These are phyloP conservation scores for Solanum gracilifrons DNA, from an alignment of 257 asterid species.

Conservation along the genomic window DNA sequence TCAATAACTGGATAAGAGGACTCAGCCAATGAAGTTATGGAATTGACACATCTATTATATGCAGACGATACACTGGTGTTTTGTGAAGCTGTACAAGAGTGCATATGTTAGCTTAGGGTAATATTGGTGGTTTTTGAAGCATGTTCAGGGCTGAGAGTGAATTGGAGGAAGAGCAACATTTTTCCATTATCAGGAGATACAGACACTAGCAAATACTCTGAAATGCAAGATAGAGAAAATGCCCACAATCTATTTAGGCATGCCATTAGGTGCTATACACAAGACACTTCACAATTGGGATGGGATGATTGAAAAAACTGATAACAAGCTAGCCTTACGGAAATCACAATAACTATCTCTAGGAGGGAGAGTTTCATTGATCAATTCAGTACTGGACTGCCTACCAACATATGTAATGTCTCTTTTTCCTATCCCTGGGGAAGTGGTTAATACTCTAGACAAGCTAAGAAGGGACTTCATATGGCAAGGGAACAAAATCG, in stretches of 20 bases:
- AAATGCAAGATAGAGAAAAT: neutral
- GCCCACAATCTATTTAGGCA: neutral
- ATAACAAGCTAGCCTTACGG: neutral
- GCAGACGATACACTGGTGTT: neutral
- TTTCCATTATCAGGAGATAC: neutral
- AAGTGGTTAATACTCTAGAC: neutral
- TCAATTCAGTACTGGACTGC: neutral
- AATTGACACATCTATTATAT: neutral
- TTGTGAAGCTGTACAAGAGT: neutral
- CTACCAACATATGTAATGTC: neutral
- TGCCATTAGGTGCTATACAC: neutral
- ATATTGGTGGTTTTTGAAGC: neutral
- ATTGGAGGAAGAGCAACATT: neutral
- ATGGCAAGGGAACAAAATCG: neutral
- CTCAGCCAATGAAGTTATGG: neutral
- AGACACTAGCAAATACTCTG: neutral
- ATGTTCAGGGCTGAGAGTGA: neutral
- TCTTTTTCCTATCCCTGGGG: neutral
- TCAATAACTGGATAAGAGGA: neutral
- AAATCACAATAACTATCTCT: neutral
- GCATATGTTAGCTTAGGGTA: neutral
- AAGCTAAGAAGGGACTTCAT: neutral
- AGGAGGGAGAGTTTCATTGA: neutral
- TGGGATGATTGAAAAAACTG: neutral
- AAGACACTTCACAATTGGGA: neutral